Percentiles rank a stretch among this genome's conserved stretches.
Conservation (phyloP, 306 rosid species). For the Casuarina equisetifolia region DNA sequence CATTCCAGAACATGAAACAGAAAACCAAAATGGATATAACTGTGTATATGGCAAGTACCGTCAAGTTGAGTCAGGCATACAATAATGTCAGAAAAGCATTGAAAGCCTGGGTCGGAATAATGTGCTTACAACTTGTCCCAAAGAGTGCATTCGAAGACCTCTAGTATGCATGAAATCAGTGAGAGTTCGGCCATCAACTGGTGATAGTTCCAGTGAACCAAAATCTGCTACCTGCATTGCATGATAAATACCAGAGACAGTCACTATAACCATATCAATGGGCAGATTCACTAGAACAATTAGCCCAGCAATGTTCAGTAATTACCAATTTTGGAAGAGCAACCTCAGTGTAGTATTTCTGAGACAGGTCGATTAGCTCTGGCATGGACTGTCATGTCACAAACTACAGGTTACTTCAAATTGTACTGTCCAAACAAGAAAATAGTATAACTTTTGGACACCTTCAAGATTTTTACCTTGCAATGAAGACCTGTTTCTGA, state of each 20-base stretch:
- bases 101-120: conserved; percentile 24
- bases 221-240: conserved; percentile 92
- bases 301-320: conserved; percentile 33
- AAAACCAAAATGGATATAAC: neutral
- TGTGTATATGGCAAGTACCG: neutral
- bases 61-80: conserved; percentile 16
- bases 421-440: conserved; percentile 18
- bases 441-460: conserved; percentile 12
- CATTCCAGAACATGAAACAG: neutral
- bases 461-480: conserved; percentile 60
- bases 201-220: conserved; percentile 96
- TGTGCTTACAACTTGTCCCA: conserved; percentile 91
- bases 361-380: conserved; percentile 73
- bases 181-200: conserved; percentile 97
- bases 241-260: conserved; percentile 32
- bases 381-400: conserved; percentile 68
- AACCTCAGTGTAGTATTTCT: conserved; percentile 84
- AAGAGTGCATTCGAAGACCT: conserved; percentile 92
- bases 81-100: neutral
- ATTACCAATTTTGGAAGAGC: conserved; percentile 99
- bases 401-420: conserved; percentile 35
- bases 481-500: conserved; percentile 91
- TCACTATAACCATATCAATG: conserved; percentile 29
- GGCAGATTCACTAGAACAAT: conserved; percentile 24
- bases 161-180: conserved; percentile 99